Evolutionary conservation across 805 yeast species (phyloP).

Genomic region (Schwanniomyces pseudopolymorphus): DNA sequence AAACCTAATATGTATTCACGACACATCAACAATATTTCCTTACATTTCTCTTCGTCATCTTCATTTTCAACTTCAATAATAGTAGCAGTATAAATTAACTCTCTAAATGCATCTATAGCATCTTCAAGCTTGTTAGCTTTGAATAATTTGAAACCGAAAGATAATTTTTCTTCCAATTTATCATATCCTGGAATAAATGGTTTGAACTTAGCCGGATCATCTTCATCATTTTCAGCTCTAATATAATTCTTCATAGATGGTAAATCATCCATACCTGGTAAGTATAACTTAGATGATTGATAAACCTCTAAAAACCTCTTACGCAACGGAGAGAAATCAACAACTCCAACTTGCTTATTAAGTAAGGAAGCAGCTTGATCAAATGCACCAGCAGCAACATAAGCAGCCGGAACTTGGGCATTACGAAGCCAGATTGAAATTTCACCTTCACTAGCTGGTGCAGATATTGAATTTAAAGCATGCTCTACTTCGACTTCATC

Average conservation of each 20-base stretch:
- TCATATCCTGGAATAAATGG: slow-evolving; percentile 81
- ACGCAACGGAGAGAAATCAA: slow-evolving; percentile 84
- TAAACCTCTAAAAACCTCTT: slow-evolving; percentile 80
- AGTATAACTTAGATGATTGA: slow-evolving; percentile 70
- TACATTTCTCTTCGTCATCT: slow-evolving; percentile 76
- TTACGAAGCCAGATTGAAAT: slow-evolving; percentile 80
- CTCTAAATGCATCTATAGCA: slow-evolving; percentile 79
- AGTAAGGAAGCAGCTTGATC: slow-evolving; percentile 93
- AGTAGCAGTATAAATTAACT: slow-evolving; percentile 71
- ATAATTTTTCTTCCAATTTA: slow-evolving; percentile 56
- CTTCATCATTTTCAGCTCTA: slow-evolving; percentile 62
- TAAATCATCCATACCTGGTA: slow-evolving; percentile 72
- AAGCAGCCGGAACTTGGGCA: slow-evolving; percentile 86
- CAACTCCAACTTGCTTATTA: slow-evolving; percentile 85
- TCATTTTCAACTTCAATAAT: slow-evolving; percentile 68
- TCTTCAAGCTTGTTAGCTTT: slow-evolving; percentile 78
- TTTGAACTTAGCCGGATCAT: slow-evolving; percentile 41
- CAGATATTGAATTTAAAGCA: slow-evolving; percentile 19
- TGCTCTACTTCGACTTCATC: slow-evolving; percentile 38
- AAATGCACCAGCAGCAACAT: slow-evolving; percentile 94
- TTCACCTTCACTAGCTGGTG: slow-evolving; percentile 51
- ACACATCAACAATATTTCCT: slow-evolving; percentile 68
- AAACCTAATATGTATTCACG: slow-evolving; percentile 91
- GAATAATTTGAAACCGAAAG: slow-evolving; percentile 79
- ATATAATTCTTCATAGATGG: slow-evolving; percentile 70